Base-by-base conservation (phyloP, 371 early-diverging fungal genomes). In the Zychaea mexicana region DNA sequence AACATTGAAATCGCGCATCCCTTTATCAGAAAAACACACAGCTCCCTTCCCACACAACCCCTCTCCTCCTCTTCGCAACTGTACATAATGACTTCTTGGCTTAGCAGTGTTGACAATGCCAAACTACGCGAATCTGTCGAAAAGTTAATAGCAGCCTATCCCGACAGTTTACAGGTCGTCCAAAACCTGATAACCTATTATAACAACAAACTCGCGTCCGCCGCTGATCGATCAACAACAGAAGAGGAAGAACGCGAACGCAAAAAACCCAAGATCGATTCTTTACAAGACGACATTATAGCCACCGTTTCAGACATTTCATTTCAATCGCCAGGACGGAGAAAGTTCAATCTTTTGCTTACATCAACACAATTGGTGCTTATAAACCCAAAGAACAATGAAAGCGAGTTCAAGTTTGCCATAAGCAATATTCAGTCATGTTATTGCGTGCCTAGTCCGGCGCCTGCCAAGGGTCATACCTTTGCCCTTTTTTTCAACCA, bases 371-470 rank as follows among this genome's bases (percentile, higher is more conserved):
- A 72, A 19, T 54, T 78, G 15, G 30, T 63, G 19, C 47, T 82
- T 9, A 52, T 58, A 6, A 72, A 77, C 30, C 9, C 61, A 0
- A 76, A 74, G 52, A 61, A 64, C 27, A 58, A 72, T 6, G 60
- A 49, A 7, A 55, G 64, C n/a, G 77, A 77, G 28, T 63, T 52
- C 42, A 49, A 47, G 21, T 74, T 60, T 52, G 52, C 38, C 6
- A 9, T 74, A 15, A n/a, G 46, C 24, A 65, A 72, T n/a, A 45
- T 81, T 3, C 54, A 66, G n/a, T 62, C 70, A 1, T 73, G 72
- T 10, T 66, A 69, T 1, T 77, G 76, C 49, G 71, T 85, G 26
- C 84, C 84, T 6, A 83, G 78, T 1, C 85, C 87, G 10, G 81
- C 76, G 33, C 67, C 78, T 2, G 66, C 72, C 24, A 69, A 70